These are phyloP conservation scores for Gnomoniopsis smithogilvyi DNA, from an alignment of 2,329 filamentous ascomycete species.

Conservation along the genomic window DNA sequence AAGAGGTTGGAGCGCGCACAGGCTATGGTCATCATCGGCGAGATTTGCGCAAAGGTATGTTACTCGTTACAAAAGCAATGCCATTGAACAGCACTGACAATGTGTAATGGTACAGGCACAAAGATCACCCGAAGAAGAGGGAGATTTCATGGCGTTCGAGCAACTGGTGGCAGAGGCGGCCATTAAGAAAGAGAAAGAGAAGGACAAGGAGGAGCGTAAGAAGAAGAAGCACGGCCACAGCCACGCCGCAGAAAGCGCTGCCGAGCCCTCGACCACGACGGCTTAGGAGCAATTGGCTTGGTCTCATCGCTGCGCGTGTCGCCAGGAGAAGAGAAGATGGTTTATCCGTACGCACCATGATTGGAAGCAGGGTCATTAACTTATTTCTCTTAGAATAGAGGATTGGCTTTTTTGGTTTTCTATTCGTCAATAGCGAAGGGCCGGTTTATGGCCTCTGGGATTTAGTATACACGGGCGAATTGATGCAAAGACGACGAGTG, in stretches of 20 bases:
- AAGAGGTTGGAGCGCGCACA: conserved; percentile 92
- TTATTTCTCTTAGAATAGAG: not conserved
- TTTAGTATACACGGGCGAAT: not conserved
- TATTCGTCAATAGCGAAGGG: not conserved
- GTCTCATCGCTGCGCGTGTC: not conserved
- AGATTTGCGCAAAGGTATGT: conserved; percentile 81
- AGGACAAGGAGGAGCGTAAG: conserved; percentile 67
- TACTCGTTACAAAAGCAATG: not conserved
- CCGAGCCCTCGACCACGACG: conserved; percentile 1
- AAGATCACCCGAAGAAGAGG: conserved; percentile 91
- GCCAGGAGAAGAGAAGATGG: not conserved
- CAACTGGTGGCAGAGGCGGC: conserved; percentile 96
- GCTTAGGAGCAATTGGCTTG: not conserved
- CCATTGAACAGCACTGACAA: conserved; percentile 10
- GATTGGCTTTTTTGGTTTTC: not conserved
- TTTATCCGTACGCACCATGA: not conserved
- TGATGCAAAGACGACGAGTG: not conserved
- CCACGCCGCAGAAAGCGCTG: not conserved
- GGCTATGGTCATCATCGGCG: conserved; percentile 82
- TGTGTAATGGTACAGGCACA: conserved; percentile 58
- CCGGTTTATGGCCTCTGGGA: not conserved
- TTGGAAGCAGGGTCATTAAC: not conserved
- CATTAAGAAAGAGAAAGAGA: conserved; percentile 87
- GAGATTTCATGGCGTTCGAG: conserved; percentile 98
- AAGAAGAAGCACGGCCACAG: conserved; percentile 28